Conservation (phyloP, 1,139 yeast genomes). For the Suhomyces chickasaworum region DNA sequence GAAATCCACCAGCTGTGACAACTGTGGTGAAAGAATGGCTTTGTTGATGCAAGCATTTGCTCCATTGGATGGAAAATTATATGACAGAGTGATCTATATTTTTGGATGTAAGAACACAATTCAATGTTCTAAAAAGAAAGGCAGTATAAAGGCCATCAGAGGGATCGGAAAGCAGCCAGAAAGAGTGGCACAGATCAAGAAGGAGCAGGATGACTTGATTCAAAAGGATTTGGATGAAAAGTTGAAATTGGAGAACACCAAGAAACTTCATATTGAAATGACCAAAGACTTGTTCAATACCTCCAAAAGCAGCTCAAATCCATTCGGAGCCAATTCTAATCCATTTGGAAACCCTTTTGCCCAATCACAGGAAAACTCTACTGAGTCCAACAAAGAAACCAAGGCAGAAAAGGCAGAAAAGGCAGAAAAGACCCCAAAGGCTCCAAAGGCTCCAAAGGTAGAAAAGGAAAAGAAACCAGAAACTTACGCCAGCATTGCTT, state of each 20-base stretch:
- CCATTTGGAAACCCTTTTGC: slow-evolving; percentile 37
- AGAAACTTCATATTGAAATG: slow-evolving; percentile 38
- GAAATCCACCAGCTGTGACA: slow-evolving; percentile 58
- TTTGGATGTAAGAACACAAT: slow-evolving; percentile 66
- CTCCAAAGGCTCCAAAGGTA: slow-evolving; percentile 4
- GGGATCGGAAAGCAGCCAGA: slow-evolving; percentile 66
- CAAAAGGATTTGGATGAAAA: slow-evolving; percentile 31
- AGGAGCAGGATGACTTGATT: slow-evolving; percentile 37
- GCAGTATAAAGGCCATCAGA: slow-evolving; percentile 71
- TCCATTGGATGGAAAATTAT: slow-evolving; percentile 67
- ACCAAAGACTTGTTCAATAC: slow-evolving; percentile 45
- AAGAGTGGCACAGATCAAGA: slow-evolving; percentile 42
- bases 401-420: slow-evolving; percentile 1
- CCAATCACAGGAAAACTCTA: slow-evolving; percentile 8
- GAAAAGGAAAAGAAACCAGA: slow-evolving; percentile 2
- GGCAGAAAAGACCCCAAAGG: slow-evolving; percentile 1
- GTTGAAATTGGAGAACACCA: slow-evolving; percentile 26
- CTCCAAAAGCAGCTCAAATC: slow-evolving; percentile 22
- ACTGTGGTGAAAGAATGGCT: slow-evolving; percentile 64
- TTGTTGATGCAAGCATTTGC: slow-evolving; percentile 78
- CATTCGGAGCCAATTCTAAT: slow-evolving; percentile 21
- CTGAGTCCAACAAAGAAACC: slow-evolving; percentile 1
- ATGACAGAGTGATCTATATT: slow-evolving; percentile 80
- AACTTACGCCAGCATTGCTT: slow-evolving; percentile 31
- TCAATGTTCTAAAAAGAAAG: slow-evolving; percentile 65